A percentile compares a stretch with the other conserved stretches of the same genome.
Evolutionary conservation across 805 yeast species (phyloP).

Genomic region (Hanseniaspora clermontiae): DNA sequence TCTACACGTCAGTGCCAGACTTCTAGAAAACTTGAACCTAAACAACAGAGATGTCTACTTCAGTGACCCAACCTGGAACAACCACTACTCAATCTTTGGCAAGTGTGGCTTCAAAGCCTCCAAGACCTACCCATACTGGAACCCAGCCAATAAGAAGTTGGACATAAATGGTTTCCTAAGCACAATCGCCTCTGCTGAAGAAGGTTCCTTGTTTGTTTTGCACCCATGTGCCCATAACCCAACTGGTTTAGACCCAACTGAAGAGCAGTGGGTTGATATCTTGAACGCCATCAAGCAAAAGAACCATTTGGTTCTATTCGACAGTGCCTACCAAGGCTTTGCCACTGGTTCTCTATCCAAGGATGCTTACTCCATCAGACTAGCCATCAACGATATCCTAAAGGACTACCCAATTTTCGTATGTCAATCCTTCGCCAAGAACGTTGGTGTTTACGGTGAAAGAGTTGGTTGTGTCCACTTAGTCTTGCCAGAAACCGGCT

Average conservation of each 20-base stretch:
- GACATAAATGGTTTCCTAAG: slow-evolving; percentile 56
- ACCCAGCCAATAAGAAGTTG: slow-evolving; percentile 53
- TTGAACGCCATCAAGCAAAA: slow-evolving; percentile 46
- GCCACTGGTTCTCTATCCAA: slow-evolving; percentile 75
- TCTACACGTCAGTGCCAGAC: slow-evolving; percentile 68
- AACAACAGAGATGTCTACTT: slow-evolving; percentile 44
- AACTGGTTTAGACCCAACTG: slow-evolving; percentile 87
- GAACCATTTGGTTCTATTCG: slow-evolving; percentile 72
- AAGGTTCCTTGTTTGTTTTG: slow-evolving; percentile 66
- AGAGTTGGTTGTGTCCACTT: slow-evolving; percentile 89
- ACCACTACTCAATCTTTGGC: slow-evolving; percentile 75
- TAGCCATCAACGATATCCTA: slow-evolving; percentile 39
- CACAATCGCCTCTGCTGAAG: slow-evolving; percentile 53
- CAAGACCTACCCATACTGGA: slow-evolving; percentile 76
- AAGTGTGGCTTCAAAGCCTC: slow-evolving; percentile 50
- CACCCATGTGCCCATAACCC: slow-evolving; percentile 98
- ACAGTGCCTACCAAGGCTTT: slow-evolving; percentile 94
- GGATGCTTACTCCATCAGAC: slow-evolving; percentile 68
- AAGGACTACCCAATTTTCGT: slow-evolving; percentile 50
- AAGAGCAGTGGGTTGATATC: slow-evolving; percentile 66
- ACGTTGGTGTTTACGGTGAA: slow-evolving; percentile 95
- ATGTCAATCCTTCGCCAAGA: slow-evolving; percentile 94
- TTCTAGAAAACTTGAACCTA: slow-evolving; percentile 19
- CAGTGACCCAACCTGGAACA: slow-evolving; percentile 95
- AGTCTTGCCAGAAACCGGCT: slow-evolving; percentile 35